These are phyloP conservation scores for Colletotrichum lupini DNA, from an alignment of 2,329 filamentous ascomycete genomes.

Conservation along the genomic window DNA sequence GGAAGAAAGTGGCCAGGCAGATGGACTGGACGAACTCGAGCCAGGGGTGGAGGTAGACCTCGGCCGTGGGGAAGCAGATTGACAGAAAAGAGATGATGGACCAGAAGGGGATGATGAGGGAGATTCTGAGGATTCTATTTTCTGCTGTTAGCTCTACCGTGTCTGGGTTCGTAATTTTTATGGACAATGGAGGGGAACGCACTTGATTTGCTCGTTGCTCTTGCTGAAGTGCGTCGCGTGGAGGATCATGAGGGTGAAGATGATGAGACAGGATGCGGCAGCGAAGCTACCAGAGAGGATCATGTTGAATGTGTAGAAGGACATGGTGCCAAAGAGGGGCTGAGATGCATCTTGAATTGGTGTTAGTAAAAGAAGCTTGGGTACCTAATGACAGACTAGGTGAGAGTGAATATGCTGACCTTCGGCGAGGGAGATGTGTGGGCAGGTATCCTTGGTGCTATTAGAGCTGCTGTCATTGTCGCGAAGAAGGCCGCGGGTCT, in stretches of 20 bases:
- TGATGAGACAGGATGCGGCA: conserved; percentile 43
- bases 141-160: neutral
- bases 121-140: conserved; percentile 49
- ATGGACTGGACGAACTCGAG: conserved; percentile 51
- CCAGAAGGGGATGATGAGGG: conserved; percentile 52
- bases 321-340: conserved; percentile 18
- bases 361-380: neutral
- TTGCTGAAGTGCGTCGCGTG: conserved; percentile 53
- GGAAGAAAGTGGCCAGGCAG: conserved; percentile 55
- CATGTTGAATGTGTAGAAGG: conserved; percentile 45
- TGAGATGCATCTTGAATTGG: neutral
- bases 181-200: neutral
- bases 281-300: conserved; percentile 49
- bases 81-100: conserved; percentile 51
- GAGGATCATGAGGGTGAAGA: conserved; percentile 44
- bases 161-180: too few relatives aligned
- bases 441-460: conserved; percentile 8
- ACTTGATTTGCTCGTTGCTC: conserved; percentile 54
- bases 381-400: too few relatives aligned
- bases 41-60: conserved; percentile 53
- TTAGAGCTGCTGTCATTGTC: neutral
- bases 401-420: neutral
- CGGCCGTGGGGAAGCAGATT: conserved; percentile 48
- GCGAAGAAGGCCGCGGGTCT: neutral
- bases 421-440: conserved; percentile 14